Percentiles rank a stretch among this genome's conserved stretches.
Conservation (phyloP, 2,329 filamentous ascomycete genomes). For the Phialocephala subalpina region DNA sequence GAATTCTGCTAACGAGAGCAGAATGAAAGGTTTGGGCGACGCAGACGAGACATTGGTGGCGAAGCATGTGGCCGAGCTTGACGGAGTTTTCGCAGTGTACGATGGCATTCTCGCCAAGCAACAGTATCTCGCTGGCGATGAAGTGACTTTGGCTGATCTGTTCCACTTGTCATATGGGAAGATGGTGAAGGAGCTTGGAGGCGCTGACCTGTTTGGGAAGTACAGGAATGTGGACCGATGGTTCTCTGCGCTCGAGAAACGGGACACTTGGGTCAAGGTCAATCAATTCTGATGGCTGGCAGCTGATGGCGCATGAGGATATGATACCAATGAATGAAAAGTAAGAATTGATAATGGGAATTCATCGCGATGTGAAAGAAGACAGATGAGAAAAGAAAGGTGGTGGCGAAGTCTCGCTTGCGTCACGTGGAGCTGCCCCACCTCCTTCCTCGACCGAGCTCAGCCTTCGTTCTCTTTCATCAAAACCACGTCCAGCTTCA, state of each 20-base stretch:
- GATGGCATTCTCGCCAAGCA: constrained; percentile 39
- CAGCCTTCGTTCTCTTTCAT: not conserved
- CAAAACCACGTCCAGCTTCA: not conserved
- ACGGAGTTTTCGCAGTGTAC: constrained; percentile 35
- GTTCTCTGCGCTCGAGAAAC: constrained; percentile 31
- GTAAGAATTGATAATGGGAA: not conserved
- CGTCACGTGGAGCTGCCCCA: not conserved
- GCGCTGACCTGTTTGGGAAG: constrained; percentile 29
- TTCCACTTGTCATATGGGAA: constrained; percentile 39
- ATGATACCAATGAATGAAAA: not conserved
- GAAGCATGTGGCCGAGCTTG: constrained; percentile 24
- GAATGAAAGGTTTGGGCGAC: constrained; percentile 21
- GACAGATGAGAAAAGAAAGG: not conserved
- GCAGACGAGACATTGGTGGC: constrained; percentile 30
- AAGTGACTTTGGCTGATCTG: constrained; percentile 40
- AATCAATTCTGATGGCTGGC: not conserved
- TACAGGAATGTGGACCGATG: constrained; percentile 34
- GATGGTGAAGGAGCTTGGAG: constrained; percentile 30
- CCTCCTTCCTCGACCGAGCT: not conserved
- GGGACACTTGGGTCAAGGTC: constrained; percentile 35
- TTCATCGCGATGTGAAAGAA: not conserved
- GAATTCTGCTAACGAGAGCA: constrained; percentile 10
- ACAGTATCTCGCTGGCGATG: constrained; percentile 40
- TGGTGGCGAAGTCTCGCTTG: not conserved
- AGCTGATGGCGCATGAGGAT: not conserved